phyloP scores from a whole-genome alignment of 2,329 filamentous ascomycete species.

The Ceratocystis eucalypticola region DNA sequence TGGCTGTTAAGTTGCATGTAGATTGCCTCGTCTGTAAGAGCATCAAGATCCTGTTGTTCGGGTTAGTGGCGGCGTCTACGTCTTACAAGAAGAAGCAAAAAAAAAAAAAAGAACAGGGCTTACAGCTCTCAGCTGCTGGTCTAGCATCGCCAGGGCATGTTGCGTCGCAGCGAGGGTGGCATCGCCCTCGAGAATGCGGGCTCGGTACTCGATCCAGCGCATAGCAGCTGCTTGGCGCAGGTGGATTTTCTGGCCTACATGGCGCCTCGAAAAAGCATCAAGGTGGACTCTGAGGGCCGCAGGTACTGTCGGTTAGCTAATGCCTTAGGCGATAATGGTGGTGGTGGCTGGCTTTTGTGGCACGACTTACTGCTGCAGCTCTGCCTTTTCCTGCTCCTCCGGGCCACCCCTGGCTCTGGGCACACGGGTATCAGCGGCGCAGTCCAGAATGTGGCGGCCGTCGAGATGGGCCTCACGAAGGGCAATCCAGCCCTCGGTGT shows the following conservation, averaged over 20 bases:
- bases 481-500: slow-evolving; percentile 49
- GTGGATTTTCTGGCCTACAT: slow-evolving; percentile 52
- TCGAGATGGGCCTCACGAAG: slow-evolving; percentile 49
- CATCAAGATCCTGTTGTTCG: slow-evolving; percentile 39
- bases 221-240: slow-evolving; percentile 47
- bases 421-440: slow-evolving; percentile 47
- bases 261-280: slow-evolving; percentile 47
- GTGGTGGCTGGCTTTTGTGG: neutral
- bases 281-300: slow-evolving; percentile 37
- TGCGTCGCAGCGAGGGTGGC: slow-evolving; percentile 36
- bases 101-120: slow-evolving; percentile 21
- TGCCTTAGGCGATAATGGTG: neutral
- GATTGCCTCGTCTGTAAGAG: slow-evolving; percentile 45
- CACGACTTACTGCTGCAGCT: slow-evolving; percentile 10
- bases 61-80: neutral
- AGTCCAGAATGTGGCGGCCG: slow-evolving; percentile 51
- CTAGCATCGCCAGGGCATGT: slow-evolving; percentile 38
- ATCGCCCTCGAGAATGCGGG: slow-evolving; percentile 39
- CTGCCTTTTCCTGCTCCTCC: slow-evolving; percentile 15
- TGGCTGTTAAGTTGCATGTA: slow-evolving; percentile 42
- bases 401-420: slow-evolving; percentile 30
- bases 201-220: slow-evolving; percentile 44
- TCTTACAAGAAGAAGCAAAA: neutral
- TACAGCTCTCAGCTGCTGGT: slow-evolving; percentile 45
- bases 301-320: neutral